phyloP scores from a whole-genome alignment of 208 protist species.

The Trypanosoma cruzi region DNA sequence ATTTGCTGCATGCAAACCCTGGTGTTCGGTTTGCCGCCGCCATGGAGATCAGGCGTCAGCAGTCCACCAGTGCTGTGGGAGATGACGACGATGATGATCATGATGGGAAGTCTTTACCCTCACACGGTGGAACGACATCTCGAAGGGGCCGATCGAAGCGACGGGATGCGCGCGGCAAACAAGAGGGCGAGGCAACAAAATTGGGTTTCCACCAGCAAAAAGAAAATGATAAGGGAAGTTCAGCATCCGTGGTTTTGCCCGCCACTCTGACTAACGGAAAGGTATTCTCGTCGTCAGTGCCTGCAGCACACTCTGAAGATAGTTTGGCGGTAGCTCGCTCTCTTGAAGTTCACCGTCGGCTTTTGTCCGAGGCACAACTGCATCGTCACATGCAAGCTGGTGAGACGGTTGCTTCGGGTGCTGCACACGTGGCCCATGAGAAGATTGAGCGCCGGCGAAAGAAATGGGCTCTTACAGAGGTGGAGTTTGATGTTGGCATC shows the following conservation, averaged over 20 bases:
- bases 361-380: conserved; percentile 9
- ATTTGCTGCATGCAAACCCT: not conserved
- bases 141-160: not conserved
- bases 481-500: conserved; percentile 75
- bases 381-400: not conserved
- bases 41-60: not conserved
- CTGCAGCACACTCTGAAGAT: not conserved
- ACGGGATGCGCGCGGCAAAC: not conserved
- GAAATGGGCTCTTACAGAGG: conserved; percentile 59
- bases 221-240: not conserved
- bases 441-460: conserved; percentile 77
- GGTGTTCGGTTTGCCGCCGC: not conserved
- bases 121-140: not conserved
- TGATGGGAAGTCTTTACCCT: not conserved
- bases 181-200: conserved; percentile 4
- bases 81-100: not conserved
- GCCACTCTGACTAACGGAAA: not conserved
- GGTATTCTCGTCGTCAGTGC: not conserved
- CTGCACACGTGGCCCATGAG: conserved; percentile 29
- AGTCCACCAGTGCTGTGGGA: not conserved
- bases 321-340: not conserved
- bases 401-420: conserved; percentile 18
- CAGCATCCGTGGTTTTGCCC: not conserved
- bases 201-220: not conserved
- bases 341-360: conserved; percentile 17